These are phyloP conservation scores for Saccharomycopsis olivae DNA, from an alignment of 805 yeast species.

Conservation along the genomic window DNA sequence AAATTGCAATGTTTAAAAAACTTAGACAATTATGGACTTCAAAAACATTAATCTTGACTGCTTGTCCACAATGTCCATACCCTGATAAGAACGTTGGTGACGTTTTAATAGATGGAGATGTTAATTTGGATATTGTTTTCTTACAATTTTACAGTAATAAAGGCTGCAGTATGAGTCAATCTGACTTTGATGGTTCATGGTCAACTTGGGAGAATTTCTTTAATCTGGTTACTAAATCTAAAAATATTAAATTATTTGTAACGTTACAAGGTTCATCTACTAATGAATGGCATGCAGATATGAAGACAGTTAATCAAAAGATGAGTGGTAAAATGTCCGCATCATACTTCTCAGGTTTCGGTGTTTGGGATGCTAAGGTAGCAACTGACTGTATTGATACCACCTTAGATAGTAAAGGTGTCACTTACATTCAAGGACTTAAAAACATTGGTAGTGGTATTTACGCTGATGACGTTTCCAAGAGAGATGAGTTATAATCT, in stretches of 20 bases:
- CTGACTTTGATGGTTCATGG: conserved; percentile 25
- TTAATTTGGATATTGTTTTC: conserved; percentile 47
- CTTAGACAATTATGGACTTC: conserved; percentile 27
- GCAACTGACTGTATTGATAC: conserved; percentile 8
- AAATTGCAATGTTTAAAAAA: conserved; percentile 33
- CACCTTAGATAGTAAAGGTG: conserved; percentile 1
- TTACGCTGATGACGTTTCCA: conserved; percentile 3
- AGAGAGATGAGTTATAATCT: conserved; percentile 17
- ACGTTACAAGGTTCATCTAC: conserved; percentile 8
- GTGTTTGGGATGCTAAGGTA: conserved; percentile 17
- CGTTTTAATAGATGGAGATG: conserved; percentile 31
- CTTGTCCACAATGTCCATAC: conserved; percentile 60
- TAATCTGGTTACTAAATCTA: conserved; percentile 35
- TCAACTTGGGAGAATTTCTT: conserved; percentile 54
- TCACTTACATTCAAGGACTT: conserved; percentile 12
- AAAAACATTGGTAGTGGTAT: conserved; percentile 11
- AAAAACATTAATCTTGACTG: conserved; percentile 43
- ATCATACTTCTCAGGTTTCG: conserved; percentile 13
- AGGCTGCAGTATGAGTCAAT: conserved; percentile 29
- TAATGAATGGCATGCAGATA: conserved; percentile 10
- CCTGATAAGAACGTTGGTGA: conserved; percentile 41
- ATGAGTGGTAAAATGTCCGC: conserved; percentile 3
- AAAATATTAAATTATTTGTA: conserved; percentile 10
- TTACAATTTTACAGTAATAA: conserved; percentile 59
- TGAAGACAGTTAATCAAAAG: conserved; percentile 5